Percentiles rank a stretch among this genome's conserved stretches.
Conservation (phyloP, 257 asterid genomes). For the Craterostigma plantagineum region DNA sequence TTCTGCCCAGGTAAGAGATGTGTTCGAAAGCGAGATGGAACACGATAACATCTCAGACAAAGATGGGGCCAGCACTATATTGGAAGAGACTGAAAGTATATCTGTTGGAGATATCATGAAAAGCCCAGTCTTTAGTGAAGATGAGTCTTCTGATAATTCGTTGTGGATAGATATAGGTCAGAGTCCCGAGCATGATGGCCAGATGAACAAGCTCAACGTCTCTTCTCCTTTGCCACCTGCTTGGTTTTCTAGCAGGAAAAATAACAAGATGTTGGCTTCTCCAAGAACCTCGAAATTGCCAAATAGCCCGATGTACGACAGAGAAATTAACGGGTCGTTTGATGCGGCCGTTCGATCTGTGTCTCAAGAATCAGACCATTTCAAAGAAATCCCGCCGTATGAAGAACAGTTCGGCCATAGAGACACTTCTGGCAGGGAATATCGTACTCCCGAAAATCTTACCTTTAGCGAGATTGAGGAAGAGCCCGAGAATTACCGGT, state of each 20-base stretch:
- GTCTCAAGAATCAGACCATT: conserved; percentile 65
- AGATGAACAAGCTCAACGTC: conserved; percentile 30
- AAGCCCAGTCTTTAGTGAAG: conserved; percentile 95
- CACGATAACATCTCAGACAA: conserved; percentile 76
- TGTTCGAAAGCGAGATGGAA: conserved; percentile 84
- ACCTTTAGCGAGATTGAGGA: conserved; percentile 47
- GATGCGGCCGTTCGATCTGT: conserved; percentile 86
- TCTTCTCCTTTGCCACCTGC: conserved; percentile 72
- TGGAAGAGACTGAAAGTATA: conserved; percentile 82
- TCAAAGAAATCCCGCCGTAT: conserved; percentile 45
- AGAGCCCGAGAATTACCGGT: conserved; percentile 28
- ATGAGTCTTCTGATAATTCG: conserved; percentile 88
- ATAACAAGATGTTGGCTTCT: conserved; percentile 32
- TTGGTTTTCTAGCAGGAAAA: conserved; percentile 69
- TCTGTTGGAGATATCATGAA: conserved; percentile 91
- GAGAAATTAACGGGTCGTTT: conserved; percentile 57
- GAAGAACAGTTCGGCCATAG: conserved; percentile 30
- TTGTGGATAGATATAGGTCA: conserved; percentile 98
- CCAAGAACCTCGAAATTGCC: conserved; percentile 47
- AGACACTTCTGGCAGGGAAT: conserved; percentile 14
- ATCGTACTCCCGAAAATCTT: conserved; percentile 13
- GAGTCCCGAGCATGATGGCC: conserved; percentile 61
- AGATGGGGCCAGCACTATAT: conserved; percentile 88
- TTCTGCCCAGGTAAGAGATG: conserved; percentile 92
- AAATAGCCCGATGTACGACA: conserved; percentile 49